These are phyloP conservation scores for Polychaeton citri DNA, from an alignment of 2,329 filamentous ascomycete species.

Conservation along the genomic window DNA sequence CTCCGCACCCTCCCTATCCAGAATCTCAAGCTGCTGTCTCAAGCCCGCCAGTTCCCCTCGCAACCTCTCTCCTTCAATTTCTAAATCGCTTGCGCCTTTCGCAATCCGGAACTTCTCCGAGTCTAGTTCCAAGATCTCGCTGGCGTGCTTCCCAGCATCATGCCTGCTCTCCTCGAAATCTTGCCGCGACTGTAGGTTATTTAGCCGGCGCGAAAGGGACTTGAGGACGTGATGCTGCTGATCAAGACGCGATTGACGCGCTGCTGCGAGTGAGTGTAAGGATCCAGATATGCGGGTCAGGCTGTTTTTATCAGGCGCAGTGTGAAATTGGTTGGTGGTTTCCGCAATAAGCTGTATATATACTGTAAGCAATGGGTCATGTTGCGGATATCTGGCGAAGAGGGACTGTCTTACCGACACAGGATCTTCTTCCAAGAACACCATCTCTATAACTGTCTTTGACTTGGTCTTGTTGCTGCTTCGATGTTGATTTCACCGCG, in stretches of 20 bases:
- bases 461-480: constrained; percentile 1
- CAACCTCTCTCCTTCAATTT: constrained; percentile 90
- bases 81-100: constrained; percentile 78
- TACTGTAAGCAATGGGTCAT: background rate
- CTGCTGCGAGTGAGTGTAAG: constrained; percentile 67
- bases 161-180: constrained; percentile 61
- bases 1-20: constrained; percentile 79
- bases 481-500: no score
- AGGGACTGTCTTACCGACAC: constrained; percentile 48
- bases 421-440: constrained; percentile 91
- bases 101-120: constrained; percentile 88
- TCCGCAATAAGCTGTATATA: constrained; percentile 56
- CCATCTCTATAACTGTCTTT: constrained; percentile 32
- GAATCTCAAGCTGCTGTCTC: constrained; percentile 59
- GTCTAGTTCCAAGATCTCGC: constrained; percentile 73
- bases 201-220: constrained; percentile 61
- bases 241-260: constrained; percentile 59
- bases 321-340: constrained; percentile 92
- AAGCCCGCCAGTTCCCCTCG: constrained; percentile 65
- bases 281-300: constrained; percentile 75
- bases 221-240: constrained; percentile 22
- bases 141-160: constrained; percentile 67
- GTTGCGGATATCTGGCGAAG: background rate
- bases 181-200: constrained; percentile 62
- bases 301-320: constrained; percentile 55